These are phyloP conservation scores for Fusarium sterilihyphosum DNA, from an alignment of 2,329 filamentous ascomycete species.

Conservation along the genomic window DNA sequence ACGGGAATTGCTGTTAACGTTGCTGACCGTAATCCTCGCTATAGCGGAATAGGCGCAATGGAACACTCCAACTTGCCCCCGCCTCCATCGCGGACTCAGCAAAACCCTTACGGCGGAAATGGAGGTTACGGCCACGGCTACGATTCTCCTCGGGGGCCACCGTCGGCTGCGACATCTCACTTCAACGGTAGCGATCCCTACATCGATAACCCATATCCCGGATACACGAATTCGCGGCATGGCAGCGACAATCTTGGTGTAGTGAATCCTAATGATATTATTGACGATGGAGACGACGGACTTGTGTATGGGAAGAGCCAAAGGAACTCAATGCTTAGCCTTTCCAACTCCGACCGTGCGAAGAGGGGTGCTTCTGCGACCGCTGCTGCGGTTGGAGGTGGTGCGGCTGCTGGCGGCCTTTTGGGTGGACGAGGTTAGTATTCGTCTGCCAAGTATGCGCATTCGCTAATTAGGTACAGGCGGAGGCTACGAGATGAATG, in stretches of 20 bases:
- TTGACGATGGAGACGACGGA: slow-evolving; percentile 89
- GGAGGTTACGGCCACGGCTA: slow-evolving; percentile 42
- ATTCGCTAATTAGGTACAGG: slow-evolving; percentile 29
- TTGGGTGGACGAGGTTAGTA: slow-evolving; percentile 45
- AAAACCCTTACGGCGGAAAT: slow-evolving; percentile 37
- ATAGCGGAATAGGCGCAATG: slow-evolving; percentile 72
- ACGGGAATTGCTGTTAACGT: slow-evolving; percentile 73
- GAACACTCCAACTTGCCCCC: slow-evolving; percentile 53
- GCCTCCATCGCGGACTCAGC: slow-evolving; percentile 49
- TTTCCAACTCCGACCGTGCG: slow-evolving; percentile 56
- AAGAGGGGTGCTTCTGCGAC: slow-evolving; percentile 38
- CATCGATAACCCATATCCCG: slow-evolving; percentile 74
- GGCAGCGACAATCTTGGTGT: slow-evolving; percentile 63
- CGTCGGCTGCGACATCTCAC: slow-evolving; percentile 23
- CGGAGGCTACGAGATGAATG: slow-evolving; percentile 46
- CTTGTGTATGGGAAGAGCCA: slow-evolving; percentile 63
- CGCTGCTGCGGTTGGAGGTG: slow-evolving; percentile 59
- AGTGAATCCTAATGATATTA: slow-evolving; percentile 82
- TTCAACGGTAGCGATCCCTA: slow-evolving; percentile 55
- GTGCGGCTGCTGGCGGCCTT: slow-evolving; percentile 53
- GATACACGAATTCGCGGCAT: slow-evolving; percentile 56
- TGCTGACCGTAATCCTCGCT: slow-evolving; percentile 70
- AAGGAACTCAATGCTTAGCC: slow-evolving; percentile 69
- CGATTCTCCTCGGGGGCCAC: slow-evolving; percentile 31
- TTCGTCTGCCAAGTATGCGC: not conserved